A percentile compares a stretch with the other conserved stretches of the same genome.
Conservation (phyloP, 441 rosid species). For the Omphalea diandra region DNA sequence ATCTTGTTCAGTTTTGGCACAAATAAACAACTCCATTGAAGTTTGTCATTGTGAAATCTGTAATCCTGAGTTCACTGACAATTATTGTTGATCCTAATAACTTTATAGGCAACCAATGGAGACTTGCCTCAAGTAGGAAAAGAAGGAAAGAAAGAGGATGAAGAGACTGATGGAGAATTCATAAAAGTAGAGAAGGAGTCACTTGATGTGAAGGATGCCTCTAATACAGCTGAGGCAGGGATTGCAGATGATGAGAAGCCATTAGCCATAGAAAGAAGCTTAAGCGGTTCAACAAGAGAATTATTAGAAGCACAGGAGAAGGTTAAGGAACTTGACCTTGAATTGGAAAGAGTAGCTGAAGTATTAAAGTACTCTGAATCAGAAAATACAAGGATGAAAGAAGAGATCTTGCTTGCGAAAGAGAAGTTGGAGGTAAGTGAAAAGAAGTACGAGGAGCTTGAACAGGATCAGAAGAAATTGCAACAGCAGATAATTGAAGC, state of each 20-base stretch:
- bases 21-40: too few relatives aligned
- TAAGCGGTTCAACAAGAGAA: slow-evolving; percentile 64
- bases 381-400: slow-evolving; percentile 56
- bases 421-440: slow-evolving; percentile 60
- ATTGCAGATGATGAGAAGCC: slow-evolving; percentile 34
- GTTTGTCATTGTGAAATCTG: too few relatives aligned
- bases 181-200: slow-evolving; percentile 93
- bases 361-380: slow-evolving; percentile 70
- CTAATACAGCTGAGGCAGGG: slow-evolving; percentile 33
- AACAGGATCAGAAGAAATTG: slow-evolving; percentile 56
- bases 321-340: slow-evolving; percentile 69
- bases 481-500: slow-evolving; percentile 66
- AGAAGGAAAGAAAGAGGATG: slow-evolving; percentile 69
- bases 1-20: too few relatives aligned
- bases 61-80: background rate
- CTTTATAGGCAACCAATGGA: slow-evolving; percentile 48
- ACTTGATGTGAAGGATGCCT: slow-evolving; percentile 54
- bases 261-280: slow-evolving; percentile 45
- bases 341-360: slow-evolving; percentile 66
- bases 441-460: slow-evolving; percentile 65
- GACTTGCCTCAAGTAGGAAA: slow-evolving; percentile 40
- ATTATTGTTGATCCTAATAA: slow-evolving; percentile 18
- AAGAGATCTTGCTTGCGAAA: slow-evolving; percentile 50
- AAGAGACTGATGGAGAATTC: slow-evolving; percentile 89
- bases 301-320: slow-evolving; percentile 80